Percentiles rank a stretch among this genome's conserved stretches.
phyloP scores from a whole-genome alignment of 2,329 filamentous ascomycete genomes.

The Trichoderma gracile region DNA sequence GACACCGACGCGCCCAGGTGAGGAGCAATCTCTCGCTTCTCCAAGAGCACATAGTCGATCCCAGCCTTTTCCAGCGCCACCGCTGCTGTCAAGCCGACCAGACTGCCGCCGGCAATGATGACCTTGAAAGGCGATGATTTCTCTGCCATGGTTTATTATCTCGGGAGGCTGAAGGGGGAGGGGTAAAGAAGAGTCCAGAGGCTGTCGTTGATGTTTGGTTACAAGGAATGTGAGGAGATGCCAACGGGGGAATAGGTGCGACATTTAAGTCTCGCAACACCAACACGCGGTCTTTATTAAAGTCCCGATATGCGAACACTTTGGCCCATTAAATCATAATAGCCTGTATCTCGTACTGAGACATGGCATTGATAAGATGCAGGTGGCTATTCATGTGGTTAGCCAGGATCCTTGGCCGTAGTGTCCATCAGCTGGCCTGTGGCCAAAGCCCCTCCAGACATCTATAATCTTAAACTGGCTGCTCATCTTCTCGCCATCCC shows the following conservation, averaged over 20 bases:
- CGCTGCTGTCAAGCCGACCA: slow-evolving; percentile 38
- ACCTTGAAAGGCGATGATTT: slow-evolving; percentile 26
- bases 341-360: no score
- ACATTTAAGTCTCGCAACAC: background rate
- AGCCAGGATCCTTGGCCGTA: background rate
- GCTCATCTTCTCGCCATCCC: background rate
- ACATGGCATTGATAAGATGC: no score
- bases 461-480: background rate
- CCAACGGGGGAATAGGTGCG: background rate
- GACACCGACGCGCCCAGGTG: slow-evolving; percentile 38
- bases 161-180: background rate
- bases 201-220: background rate
- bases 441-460: background rate
- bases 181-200: background rate
- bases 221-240: no score
- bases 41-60: slow-evolving; percentile 36
- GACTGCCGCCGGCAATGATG: slow-evolving; percentile 38
- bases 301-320: no score
- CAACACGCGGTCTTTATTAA: background rate
- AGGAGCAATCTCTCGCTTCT: slow-evolving; percentile 34
- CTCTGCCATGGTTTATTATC: slow-evolving; percentile 4
- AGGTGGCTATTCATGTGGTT: no score
- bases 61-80: slow-evolving; percentile 36
- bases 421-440: background rate
- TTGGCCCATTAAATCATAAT: no score